A percentile compares a stretch with the other conserved stretches of the same genome.
These are phyloP conservation scores for Neurospora sp. DNA, from an alignment of 495 filamentous ascomycete genomes.

Conservation along the genomic window DNA sequence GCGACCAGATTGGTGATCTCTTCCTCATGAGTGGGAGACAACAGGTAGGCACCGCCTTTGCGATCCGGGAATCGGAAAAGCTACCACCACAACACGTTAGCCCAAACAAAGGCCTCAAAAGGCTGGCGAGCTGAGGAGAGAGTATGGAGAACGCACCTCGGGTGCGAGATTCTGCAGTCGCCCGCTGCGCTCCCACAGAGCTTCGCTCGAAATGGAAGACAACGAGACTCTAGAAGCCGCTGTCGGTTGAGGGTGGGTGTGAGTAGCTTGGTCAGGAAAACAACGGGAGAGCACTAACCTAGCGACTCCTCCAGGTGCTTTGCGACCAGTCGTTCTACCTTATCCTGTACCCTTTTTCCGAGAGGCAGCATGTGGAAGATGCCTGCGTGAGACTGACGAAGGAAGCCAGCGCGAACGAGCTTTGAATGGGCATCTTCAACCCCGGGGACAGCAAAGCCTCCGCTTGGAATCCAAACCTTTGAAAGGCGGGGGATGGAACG, in stretches of 20 bases:
- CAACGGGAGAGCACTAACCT: slow-evolving; percentile 37
- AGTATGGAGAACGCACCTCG: slow-evolving; percentile 25
- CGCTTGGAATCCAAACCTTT: slow-evolving; percentile 67
- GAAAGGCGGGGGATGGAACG: slow-evolving; percentile 43
- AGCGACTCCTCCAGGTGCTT: slow-evolving; percentile 71
- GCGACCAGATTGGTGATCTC: slow-evolving; percentile 80
- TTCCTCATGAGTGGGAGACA: slow-evolving; percentile 94
- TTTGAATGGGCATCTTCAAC: slow-evolving; percentile 61
- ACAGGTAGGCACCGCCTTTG: slow-evolving; percentile 60
- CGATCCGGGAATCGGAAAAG: slow-evolving; percentile 75
- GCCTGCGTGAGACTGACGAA: slow-evolving; percentile 80
- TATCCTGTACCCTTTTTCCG: slow-evolving; percentile 81
- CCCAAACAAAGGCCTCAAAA: neutral
- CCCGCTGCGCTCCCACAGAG: slow-evolving; percentile 61
- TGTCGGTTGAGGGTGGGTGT: slow-evolving; percentile 17
- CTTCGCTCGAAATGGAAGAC: slow-evolving; percentile 78
- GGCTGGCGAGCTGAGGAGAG: neutral
- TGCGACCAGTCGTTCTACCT: slow-evolving; percentile 75
- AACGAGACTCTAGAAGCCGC: slow-evolving; percentile 82
- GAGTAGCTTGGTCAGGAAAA: neutral
- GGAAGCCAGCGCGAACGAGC: slow-evolving; percentile 66
- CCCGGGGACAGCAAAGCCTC: slow-evolving; percentile 47
- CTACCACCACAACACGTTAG: slow-evolving; percentile 30
- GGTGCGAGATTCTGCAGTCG: slow-evolving; percentile 27
- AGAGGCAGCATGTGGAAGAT: slow-evolving; percentile 90